Conservation (phyloP, 345 rosid species). For the Sisymbrium irio region DNA sequence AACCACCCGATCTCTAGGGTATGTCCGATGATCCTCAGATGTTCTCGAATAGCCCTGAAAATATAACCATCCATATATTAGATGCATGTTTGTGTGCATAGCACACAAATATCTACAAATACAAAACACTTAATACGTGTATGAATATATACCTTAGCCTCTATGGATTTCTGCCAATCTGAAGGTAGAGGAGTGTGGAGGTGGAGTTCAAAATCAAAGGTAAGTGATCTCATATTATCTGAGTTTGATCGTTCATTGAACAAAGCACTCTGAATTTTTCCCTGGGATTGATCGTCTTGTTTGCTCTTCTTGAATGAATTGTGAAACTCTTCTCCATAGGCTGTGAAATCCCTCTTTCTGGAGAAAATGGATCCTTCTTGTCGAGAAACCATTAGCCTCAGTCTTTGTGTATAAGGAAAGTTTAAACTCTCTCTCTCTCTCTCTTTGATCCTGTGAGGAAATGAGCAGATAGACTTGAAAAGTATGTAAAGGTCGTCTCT, state of each 20-base stretch:
- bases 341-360: conserved; percentile 27
- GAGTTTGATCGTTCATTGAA: conserved; percentile 24
- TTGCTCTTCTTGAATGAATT: conserved; percentile 27
- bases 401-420: not conserved
- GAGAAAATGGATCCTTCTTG: conserved; percentile 31
- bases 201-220: conserved; percentile 33
- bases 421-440: not conserved
- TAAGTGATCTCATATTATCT: conserved; percentile 23
- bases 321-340: conserved; percentile 29
- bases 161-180: conserved; percentile 18
- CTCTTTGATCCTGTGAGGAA: conserved; percentile 24
- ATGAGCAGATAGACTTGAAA: conserved; percentile 16
- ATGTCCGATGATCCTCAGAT: conserved; percentile 46
- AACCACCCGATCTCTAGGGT: conserved; percentile 37
- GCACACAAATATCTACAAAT: not conserved
- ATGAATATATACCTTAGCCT: conserved; percentile 28
- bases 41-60: conserved; percentile 37
- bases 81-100: conserved; percentile 1
- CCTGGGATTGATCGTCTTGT: conserved; percentile 30
- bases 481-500: not conserved
- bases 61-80: not conserved
- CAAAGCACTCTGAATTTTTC: conserved; percentile 8
- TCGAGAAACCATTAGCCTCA: conserved; percentile 32
- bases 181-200: conserved; percentile 30
- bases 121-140: not conserved